Evolutionary conservation across 768 basidiomycete genomes (phyloP).

Genomic region (Macrocybe gigantea): DNA sequence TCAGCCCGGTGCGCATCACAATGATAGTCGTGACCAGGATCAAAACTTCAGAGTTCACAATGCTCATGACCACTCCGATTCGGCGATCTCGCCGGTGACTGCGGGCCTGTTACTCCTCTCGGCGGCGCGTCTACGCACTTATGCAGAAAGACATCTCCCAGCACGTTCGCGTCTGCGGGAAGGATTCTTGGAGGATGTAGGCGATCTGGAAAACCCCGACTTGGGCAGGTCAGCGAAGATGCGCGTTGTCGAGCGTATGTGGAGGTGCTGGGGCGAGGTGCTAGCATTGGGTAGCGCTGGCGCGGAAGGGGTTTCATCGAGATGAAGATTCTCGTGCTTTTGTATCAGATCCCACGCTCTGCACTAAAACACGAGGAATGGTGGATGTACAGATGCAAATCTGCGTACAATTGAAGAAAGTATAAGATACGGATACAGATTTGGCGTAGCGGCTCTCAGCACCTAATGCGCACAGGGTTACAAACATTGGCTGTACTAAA

Average conservation of each 20-base stretch:
- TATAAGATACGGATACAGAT: too few species aligned
- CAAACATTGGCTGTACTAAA: slow-evolving; percentile 18
- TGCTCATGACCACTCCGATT: background rate
- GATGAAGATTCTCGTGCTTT: background rate
- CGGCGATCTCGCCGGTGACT: slow-evolving; percentile 42
- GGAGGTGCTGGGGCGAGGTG: slow-evolving; percentile 77
- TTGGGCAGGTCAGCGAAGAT: slow-evolving; percentile 69
- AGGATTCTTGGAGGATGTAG: slow-evolving; percentile 82
- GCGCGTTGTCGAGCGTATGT: slow-evolving; percentile 78
- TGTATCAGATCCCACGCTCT: background rate
- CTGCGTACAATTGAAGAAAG: background rate
- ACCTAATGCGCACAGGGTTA: background rate
- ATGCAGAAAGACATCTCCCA: slow-evolving; percentile 54
- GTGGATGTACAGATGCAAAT: background rate
- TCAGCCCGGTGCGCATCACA: slow-evolving; percentile 24
- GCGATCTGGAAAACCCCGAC: slow-evolving; percentile 72
- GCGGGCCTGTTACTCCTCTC: slow-evolving; percentile 72
- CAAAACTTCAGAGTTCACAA: slow-evolving; percentile 9
- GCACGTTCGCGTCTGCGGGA: slow-evolving; percentile 55
- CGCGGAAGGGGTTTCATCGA: slow-evolving; percentile 6
- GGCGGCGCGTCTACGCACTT: slow-evolving; percentile 58
- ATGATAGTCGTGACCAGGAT: slow-evolving; percentile 1
- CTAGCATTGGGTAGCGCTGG: slow-evolving; percentile 51
- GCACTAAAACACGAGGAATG: background rate
- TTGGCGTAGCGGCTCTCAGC: too few species aligned